Conservation (phyloP, 257 asterid species). For the Solanum commersonii region DNA sequence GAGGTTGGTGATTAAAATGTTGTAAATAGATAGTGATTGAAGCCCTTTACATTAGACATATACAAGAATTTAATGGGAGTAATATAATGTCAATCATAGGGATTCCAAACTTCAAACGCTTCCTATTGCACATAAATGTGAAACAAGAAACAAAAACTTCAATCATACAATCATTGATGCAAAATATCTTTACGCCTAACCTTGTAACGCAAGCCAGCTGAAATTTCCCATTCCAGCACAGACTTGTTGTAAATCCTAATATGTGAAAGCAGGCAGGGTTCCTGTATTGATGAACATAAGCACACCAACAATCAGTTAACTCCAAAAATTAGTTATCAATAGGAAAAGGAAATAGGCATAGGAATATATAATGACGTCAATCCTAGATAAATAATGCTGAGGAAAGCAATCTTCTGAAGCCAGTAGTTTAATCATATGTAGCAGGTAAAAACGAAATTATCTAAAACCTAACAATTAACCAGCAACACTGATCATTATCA, state of each 20-base stretch:
- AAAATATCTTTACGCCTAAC: constrained; percentile 30
- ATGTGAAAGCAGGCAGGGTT: constrained; percentile 87
- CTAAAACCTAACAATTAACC: background rate
- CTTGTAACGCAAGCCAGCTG: constrained; percentile 93
- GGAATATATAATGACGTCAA: background rate
- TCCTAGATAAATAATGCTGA: background rate
- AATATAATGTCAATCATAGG: background rate
- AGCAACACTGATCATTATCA: background rate
- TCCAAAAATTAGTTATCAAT: background rate
- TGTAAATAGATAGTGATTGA: background rate
- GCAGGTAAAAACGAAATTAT: background rate
- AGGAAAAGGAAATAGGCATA: background rate
- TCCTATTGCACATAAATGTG: background rate
- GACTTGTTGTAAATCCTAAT: constrained; percentile 83
- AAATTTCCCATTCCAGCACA: constrained; percentile 96
- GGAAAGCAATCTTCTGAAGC: background rate
- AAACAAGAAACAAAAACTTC: background rate
- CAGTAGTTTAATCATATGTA: background rate
- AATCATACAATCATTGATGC: background rate
- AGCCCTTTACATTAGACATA: background rate
- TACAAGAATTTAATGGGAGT: background rate
- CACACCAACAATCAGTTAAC: background rate
- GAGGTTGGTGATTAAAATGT: background rate
- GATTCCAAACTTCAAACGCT: background rate
- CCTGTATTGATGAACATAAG: constrained; percentile 32